phyloP scores from a whole-genome alignment of 2,329 filamentous ascomycete species.

The Endoconidiophora laricicola region DNA sequence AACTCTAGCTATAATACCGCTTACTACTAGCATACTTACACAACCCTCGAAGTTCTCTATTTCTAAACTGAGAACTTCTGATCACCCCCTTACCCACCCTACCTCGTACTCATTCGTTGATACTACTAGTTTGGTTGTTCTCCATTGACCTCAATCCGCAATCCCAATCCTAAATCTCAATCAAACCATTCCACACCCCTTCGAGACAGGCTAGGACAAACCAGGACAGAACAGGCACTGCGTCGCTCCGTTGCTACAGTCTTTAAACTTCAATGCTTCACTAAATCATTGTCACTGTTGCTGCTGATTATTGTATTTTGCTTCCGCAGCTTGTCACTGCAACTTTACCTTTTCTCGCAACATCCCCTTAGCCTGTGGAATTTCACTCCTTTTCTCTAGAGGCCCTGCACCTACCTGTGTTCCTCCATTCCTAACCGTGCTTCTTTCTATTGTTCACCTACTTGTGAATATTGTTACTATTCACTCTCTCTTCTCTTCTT shows the following conservation, averaged over 20 bases:
- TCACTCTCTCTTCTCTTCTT: not conserved
- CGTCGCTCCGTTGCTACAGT: no score
- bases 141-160: conserved; percentile 10
- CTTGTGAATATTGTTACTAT: not conserved
- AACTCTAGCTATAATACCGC: not conserved
- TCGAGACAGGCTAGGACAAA: no score
- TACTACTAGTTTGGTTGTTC: conserved; percentile 9
- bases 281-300: not conserved
- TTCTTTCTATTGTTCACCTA: conserved; percentile 11
- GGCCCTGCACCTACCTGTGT: conserved; percentile 8
- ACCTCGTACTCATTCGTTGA: not conserved
- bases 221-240: no score
- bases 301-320: not conserved
- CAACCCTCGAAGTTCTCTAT: not conserved
- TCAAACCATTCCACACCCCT: conserved; percentile 1
- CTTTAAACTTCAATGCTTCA: no score
- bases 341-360: conserved; percentile 1
- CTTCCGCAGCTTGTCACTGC: not conserved
- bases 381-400: conserved; percentile 13
- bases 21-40: not conserved
- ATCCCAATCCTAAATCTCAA: conserved; percentile 10
- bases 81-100: not conserved
- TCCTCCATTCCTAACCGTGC: conserved; percentile 9
- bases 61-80: not conserved
- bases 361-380: conserved; percentile 8